Evolutionary conservation across 805 yeast species (phyloP), one percentile per base, ranked within the genome.

Genomic region (Candida ponderosae): DNA sequence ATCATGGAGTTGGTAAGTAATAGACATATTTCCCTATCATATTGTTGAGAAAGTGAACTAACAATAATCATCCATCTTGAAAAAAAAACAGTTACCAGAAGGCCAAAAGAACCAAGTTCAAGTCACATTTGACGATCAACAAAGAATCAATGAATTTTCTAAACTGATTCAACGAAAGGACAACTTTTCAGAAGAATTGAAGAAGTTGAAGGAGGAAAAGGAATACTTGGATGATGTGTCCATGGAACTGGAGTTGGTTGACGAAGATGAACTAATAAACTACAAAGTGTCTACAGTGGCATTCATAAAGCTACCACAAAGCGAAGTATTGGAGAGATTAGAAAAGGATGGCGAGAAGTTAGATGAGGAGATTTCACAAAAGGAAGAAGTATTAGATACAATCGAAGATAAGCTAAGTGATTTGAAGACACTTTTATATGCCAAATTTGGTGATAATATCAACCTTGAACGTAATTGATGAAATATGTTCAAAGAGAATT

Each of bases 161-260:
- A 82, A 88, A 33, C 67, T 88, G 43, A 85, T 88, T 41, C 67
- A 79, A 45, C 76, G 80, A 42, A 79, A 81, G 46, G 87, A 84
- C 45, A 68, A 68, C 16, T 56, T 79, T 13, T 65, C 70, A 24
- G 70, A 60, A 16, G 69, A 69, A 35, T 63, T 83, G 27, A 61
- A 65, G 17, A 60, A 62, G 38, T 64, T 69, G 42, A 65, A 70
- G 47, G 72, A 75, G 42, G 95, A 87, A 50, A 85, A 87, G 47
- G 97, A 88, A 52, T 86, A 85, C 50, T 63, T 90, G 23, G 96
- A 87, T 47, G 97, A 90, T 53, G 79, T 87, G 26, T 66, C 84
- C 6, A 53, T 86, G 52, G 98, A 90, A 53, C 68, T 90, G 31
- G 97, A 90, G 59, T 71, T 93, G 32, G 61, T 87, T 23, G 97